A percentile compares a stretch with the other conserved stretches of the same genome.
These are phyloP conservation scores for Hypoxylon lienhwacheense DNA, from an alignment of 495 filamentous ascomycete species.

Conservation along the genomic window DNA sequence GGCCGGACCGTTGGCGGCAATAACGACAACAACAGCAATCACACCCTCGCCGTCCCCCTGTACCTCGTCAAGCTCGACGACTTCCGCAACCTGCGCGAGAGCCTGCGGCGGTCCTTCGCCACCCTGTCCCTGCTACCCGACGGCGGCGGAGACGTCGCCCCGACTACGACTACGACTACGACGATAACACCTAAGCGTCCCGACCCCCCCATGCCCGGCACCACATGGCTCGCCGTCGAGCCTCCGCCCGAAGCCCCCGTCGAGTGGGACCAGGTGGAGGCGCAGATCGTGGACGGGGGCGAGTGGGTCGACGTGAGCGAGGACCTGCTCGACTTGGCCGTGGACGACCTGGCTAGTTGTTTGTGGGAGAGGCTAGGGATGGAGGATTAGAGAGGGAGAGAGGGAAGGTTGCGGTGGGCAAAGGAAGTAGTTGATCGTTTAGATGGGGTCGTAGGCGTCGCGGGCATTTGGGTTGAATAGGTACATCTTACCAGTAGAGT, in stretches of 20 bases:
- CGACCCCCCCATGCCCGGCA: background rate
- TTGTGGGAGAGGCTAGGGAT: slow-evolving; percentile 4
- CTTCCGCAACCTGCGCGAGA: slow-evolving; percentile 60
- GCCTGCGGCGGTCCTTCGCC: background rate
- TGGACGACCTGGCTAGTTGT: background rate
- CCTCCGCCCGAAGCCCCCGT: slow-evolving; percentile 1
- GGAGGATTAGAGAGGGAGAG: too few relatives aligned
- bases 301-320: slow-evolving; percentile 26
- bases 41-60: too few relatives aligned
- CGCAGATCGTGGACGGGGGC: slow-evolving; percentile 2
- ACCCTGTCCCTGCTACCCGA: background rate
- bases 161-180: background rate
- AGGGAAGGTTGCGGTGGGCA: too few relatives aligned
- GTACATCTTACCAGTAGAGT: too few relatives aligned
- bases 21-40: background rate
- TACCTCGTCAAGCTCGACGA: slow-evolving; percentile 53
- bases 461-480: too few relatives aligned
- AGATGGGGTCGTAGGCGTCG: too few relatives aligned
- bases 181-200: too few relatives aligned
- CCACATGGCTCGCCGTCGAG: background rate
- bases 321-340: background rate
- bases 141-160: background rate
- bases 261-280: slow-evolving; percentile 7
- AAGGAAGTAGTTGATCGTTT: too few relatives aligned
- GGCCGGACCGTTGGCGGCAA: background rate